phyloP scores from a whole-genome alignment of 2,329 filamentous ascomycete genomes.

The Hansfordia pulvinata region DNA sequence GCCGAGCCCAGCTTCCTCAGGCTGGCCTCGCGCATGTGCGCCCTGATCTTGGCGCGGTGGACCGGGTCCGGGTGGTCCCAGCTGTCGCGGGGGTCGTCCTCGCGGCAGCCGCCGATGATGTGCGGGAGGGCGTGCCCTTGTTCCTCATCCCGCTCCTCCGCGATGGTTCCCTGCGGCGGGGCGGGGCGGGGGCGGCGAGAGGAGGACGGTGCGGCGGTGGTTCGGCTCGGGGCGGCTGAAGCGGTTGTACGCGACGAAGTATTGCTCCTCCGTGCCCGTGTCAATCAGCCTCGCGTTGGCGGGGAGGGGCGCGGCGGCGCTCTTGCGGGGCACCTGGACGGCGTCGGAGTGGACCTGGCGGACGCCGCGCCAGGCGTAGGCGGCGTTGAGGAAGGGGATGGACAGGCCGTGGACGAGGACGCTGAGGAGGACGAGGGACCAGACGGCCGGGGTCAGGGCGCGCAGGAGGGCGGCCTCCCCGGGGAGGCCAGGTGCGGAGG shows the following conservation, averaged over 20 bases:
- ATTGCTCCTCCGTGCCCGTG: conserved; percentile 14
- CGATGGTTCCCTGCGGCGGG: no score
- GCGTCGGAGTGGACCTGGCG: conserved; percentile 28
- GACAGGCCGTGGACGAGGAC: conserved; percentile 33
- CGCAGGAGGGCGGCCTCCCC: conserved; percentile 20
- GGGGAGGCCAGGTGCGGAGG: conserved; percentile 17
- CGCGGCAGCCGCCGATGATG: no score
- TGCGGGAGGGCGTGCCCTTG: no score
- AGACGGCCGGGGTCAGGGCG: conserved; percentile 23
- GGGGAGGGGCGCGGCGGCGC: conserved; percentile 19
- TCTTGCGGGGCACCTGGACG: conserved; percentile 21
- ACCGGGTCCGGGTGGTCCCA: no score
- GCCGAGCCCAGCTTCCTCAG: no score
- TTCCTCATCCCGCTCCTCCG: no score
- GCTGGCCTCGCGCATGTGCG: no score
- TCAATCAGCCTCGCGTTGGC: conserved; percentile 26
- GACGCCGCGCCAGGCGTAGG: conserved; percentile 24
- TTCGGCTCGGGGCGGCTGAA: conserved; percentile 25
- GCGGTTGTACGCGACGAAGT: conserved; percentile 29
- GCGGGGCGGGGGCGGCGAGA: no score
- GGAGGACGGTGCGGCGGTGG: no score
- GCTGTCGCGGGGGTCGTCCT: no score
- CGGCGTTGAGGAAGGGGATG: conserved; percentile 25
- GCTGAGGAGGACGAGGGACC: conserved; percentile 25
- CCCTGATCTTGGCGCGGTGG: no score